These are phyloP conservation scores for Penicillium sp. DNA, from an alignment of 2,329 filamentous ascomycete species.

Conservation along the genomic window DNA sequence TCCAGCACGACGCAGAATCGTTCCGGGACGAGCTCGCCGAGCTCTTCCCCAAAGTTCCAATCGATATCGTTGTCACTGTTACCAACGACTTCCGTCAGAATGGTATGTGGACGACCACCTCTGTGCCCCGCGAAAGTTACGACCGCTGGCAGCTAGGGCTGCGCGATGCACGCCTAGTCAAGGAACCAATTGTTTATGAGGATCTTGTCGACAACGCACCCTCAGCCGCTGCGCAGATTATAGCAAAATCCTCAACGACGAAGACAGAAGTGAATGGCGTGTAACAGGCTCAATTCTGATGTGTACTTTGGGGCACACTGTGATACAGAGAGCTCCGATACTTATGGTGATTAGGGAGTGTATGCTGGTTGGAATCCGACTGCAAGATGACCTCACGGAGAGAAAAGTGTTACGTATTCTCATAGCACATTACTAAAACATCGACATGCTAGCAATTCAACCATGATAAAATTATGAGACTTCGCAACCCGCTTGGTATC, in stretches of 20 bases:
- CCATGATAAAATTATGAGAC: background rate
- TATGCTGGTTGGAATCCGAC: background rate
- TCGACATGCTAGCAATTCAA: background rate
- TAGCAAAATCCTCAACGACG: background rate
- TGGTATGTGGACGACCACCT: slow-evolving; percentile 7
- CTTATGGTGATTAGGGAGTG: background rate
- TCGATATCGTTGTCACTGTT: slow-evolving; percentile 3
- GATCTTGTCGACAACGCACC: background rate
- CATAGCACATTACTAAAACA: no score
- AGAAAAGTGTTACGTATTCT: no score
- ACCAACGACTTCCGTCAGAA: slow-evolving; percentile 4
- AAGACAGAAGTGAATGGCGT: background rate
- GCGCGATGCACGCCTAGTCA: background rate
- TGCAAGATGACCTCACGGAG: background rate
- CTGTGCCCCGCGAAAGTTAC: background rate
- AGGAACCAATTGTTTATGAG: background rate
- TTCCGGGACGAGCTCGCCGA: slow-evolving; percentile 7
- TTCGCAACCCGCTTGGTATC: background rate
- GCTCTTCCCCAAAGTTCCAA: slow-evolving; percentile 2
- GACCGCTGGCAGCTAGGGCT: slow-evolving; percentile 7
- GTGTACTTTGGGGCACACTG: background rate
- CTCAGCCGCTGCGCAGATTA: background rate
- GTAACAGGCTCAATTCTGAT: background rate
- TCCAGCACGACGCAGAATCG: slow-evolving; percentile 3
- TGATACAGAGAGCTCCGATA: background rate